Conservation (phyloP, 2,329 filamentous ascomycete species). For the Claviceps spartinae region DNA sequence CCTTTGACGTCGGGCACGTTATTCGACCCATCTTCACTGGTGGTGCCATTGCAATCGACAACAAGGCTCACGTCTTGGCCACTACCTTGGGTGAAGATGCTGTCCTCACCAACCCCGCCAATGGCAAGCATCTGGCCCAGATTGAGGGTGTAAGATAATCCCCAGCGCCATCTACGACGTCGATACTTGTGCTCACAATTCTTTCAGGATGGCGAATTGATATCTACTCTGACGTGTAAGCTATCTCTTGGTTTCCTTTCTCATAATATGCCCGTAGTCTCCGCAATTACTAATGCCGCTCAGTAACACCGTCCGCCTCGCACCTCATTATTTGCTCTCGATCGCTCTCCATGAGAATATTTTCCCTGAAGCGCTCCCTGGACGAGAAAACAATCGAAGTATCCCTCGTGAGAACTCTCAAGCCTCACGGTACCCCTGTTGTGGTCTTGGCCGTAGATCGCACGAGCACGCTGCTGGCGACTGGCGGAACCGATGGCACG, state of each 20-base stretch:
- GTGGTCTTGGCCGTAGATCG: conserved; percentile 74
- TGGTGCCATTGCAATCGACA: conserved; percentile 72
- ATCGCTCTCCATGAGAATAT: conserved; percentile 93
- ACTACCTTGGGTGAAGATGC: conserved; percentile 88
- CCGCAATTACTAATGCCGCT: conserved; percentile 8
- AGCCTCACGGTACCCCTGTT: conserved; percentile 82
- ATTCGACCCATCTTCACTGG: conserved; percentile 92
- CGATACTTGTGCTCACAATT: neutral
- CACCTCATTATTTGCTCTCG: conserved; percentile 86
- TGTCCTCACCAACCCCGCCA: conserved; percentile 71
- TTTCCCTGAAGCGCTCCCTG: conserved; percentile 49
- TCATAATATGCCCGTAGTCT: no score
- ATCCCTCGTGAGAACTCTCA: conserved; percentile 64
- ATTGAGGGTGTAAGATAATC: conserved; percentile 61
- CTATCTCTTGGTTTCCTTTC: neutral
- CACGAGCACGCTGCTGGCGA: conserved; percentile 81
- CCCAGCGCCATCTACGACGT: neutral
- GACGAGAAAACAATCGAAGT: conserved; percentile 46
- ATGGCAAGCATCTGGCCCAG: conserved; percentile 66
- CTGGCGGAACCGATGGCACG: conserved; percentile 80
- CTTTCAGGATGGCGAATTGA: conserved; percentile 58
- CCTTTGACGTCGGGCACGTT: conserved; percentile 70
- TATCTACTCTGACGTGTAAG: conserved; percentile 59
- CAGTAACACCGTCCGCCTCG: conserved; percentile 76
- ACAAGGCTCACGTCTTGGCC: conserved; percentile 68